Percentiles rank a stretch among this genome's conserved stretches.
Evolutionary conservation across 345 rosid genomes (phyloP).

Genomic region (Angophora floribunda): DNA sequence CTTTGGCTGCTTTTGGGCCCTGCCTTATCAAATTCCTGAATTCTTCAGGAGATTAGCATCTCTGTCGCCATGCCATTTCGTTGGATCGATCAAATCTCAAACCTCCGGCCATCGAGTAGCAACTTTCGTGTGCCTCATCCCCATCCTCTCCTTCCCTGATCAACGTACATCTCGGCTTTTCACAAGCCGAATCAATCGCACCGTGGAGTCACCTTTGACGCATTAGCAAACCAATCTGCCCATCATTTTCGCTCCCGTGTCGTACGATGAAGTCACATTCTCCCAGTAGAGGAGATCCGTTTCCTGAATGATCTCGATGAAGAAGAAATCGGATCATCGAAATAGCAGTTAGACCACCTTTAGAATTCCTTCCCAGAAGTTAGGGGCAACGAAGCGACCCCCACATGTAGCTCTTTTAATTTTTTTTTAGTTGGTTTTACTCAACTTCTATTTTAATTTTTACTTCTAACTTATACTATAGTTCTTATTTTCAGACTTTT

Average conservation of each 20-base stretch:
- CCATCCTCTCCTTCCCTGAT: not conserved
- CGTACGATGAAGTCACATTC: not conserved
- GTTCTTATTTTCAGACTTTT: too few species aligned
- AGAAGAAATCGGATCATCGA: not conserved
- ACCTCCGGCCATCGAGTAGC: not conserved
- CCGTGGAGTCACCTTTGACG: not conserved
- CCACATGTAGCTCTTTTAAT: not conserved
- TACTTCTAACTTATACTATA: too few species aligned
- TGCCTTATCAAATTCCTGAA: not conserved
- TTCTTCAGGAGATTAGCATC: not conserved
- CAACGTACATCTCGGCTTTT: accelerated
- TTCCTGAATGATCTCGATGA: too few species aligned
- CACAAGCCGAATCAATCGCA: not conserved
- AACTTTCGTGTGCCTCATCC: not conserved
- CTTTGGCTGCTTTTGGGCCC: not conserved
- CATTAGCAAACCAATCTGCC: not conserved
- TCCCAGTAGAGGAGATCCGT: not conserved
- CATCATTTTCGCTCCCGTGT: not conserved
- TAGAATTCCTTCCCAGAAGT: not conserved
- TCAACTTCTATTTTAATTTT: too few species aligned
- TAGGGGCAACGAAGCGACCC: not conserved
- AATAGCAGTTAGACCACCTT: not conserved
- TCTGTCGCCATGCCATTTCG: accelerated
- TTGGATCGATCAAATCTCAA: not conserved
- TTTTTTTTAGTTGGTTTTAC: not conserved